phyloP scores from a whole-genome alignment of 148 eudicot species.

The Bassia scoparia region DNA sequence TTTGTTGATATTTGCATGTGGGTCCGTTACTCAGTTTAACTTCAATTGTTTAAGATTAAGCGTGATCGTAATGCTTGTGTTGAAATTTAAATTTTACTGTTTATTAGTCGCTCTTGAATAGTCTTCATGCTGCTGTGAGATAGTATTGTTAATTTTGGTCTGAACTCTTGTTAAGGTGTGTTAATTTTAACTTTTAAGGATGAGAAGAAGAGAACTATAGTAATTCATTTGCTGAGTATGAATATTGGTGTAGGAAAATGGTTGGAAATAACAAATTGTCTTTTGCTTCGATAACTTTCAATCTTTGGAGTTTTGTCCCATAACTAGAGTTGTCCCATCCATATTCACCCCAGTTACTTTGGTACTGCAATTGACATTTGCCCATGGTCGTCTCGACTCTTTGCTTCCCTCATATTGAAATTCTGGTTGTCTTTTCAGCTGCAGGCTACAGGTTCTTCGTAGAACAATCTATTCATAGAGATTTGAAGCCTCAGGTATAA shows the following conservation, averaged over 20 bases:
- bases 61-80: not conserved
- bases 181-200: not conserved
- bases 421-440: constrained; percentile 35
- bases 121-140: constrained; percentile 11
- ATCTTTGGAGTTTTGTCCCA: no score
- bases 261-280: not conserved
- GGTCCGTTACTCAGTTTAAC: constrained; percentile 7
- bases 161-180: not conserved
- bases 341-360: not conserved
- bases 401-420: constrained; percentile 4
- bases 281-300: no score
- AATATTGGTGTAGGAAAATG: not conserved
- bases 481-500: constrained; percentile 50
- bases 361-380: no score
- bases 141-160: constrained; percentile 12
- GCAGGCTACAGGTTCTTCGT: constrained; percentile 47
- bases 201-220: not conserved
- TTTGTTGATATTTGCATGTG: constrained; percentile 16
- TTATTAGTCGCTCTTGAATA: not conserved
- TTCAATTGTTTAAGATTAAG: not conserved
- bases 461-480: constrained; percentile 55
- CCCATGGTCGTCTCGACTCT: not conserved
- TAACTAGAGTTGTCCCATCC: no score
- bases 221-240: not conserved
- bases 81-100: not conserved